These are phyloP conservation scores for Stachybotrys elegans DNA, from an alignment of 2,329 filamentous ascomycete species.

Conservation along the genomic window DNA sequence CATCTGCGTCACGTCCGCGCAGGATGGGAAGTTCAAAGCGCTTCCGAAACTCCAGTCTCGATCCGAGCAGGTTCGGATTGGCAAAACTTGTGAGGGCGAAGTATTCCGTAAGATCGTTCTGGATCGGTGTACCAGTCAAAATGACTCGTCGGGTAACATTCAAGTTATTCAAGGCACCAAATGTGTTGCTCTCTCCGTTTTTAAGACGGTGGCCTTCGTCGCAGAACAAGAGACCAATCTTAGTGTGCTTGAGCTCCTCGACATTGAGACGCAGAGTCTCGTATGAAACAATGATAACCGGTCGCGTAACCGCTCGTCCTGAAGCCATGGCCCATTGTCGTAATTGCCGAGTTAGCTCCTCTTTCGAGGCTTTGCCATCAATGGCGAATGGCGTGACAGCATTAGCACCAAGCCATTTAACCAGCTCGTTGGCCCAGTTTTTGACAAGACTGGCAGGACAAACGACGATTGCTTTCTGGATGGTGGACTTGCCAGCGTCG, in stretches of 20 bases:
- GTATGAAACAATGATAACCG: constrained; percentile 96
- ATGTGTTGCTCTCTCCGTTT: constrained; percentile 94
- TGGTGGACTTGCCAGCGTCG: constrained; percentile 87
- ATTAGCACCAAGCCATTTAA: constrained; percentile 92
- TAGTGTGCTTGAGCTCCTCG: constrained; percentile 81
- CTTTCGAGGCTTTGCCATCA: constrained; percentile 92
- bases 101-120: constrained; percentile 98
- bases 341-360: constrained; percentile 83
- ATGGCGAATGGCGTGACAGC: constrained; percentile 92
- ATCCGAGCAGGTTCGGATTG: constrained; percentile 87
- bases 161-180: constrained; percentile 81
- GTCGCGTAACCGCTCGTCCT: constrained; percentile 83
- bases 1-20: constrained; percentile 83
- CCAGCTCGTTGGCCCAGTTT: constrained; percentile 96
- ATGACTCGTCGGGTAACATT: constrained; percentile 92
- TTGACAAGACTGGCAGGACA: constrained; percentile 94
- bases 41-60: constrained; percentile 86
- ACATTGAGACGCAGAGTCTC: constrained; percentile 90
- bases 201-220: constrained; percentile 96
- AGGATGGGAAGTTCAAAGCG: constrained; percentile 90
- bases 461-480: constrained; percentile 94
- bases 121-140: constrained; percentile 92
- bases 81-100: constrained; percentile 95
- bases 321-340: constrained; percentile 92
- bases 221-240: constrained; percentile 88